Evolutionary conservation across 768 basidiomycete genomes (phyloP).

Genomic region (Tulasnella sp.): DNA sequence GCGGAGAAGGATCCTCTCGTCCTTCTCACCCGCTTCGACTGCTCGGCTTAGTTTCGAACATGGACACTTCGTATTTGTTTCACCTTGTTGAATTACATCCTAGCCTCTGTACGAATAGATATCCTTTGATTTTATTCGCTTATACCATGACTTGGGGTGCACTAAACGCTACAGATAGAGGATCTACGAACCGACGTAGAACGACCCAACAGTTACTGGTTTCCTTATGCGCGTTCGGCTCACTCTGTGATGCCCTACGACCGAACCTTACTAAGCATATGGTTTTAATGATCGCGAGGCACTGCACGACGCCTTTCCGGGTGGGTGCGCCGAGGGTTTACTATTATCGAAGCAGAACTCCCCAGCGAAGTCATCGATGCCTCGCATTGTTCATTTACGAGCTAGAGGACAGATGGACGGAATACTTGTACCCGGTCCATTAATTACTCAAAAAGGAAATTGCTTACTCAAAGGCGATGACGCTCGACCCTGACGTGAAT

Average conservation of each 20-base stretch:
- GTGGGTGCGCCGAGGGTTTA: background rate
- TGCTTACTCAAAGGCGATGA: background rate
- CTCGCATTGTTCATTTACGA: background rate
- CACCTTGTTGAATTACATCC: background rate
- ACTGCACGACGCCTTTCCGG: background rate
- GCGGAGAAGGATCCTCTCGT: background rate
- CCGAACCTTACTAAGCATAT: background rate
- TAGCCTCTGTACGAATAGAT: background rate
- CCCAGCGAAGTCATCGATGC: background rate
- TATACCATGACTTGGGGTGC: background rate
- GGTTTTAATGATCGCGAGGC: background rate
- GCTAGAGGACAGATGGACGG: background rate
- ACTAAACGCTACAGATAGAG: background rate
- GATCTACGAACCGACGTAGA: background rate
- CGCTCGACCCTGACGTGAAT: background rate
- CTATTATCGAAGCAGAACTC: background rate
- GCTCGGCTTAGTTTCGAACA: background rate
- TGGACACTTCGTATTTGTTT: slow-evolving; percentile 23
- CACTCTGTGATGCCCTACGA: background rate
- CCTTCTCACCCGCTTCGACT: background rate
- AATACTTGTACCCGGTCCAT: background rate
- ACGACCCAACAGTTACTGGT: background rate
- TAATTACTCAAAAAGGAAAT: background rate
- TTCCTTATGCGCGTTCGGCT: background rate
- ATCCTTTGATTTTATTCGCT: background rate